Evolutionary conservation across 495 filamentous ascomycete species (phyloP), one percentile per base, ranked within the genome.

Genomic region (Cercophora scortea): DNA sequence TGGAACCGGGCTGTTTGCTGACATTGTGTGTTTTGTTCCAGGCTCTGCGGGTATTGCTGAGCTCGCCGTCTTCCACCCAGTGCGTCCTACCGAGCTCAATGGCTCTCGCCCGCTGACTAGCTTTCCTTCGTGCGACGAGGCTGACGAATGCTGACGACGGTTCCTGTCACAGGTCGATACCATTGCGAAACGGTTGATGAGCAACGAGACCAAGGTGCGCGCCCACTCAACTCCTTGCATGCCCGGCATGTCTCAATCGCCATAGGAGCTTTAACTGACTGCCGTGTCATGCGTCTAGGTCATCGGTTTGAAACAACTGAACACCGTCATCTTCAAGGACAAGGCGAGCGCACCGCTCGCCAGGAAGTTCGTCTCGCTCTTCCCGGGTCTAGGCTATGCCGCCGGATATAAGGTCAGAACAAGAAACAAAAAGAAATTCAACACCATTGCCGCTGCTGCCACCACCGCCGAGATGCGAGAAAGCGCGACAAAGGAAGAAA

Each of bases 111-210:
- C 8, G n/a, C 15, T 19, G 42, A 9, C 42, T 8, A 51, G 51
- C 55, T 2, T 9, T 17, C 51, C 41, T 48, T 16, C 7, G 12
- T 15, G 42, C 10, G 49, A 15, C 9, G 38, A 36, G 12, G 12
- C 11, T n/a, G 11, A 43, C 13, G 10, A 15, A 41, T n/a, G 36
- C 46, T 49, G 32, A 52, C 44, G 17, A 18, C 19, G 18, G 38
- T 45, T 61, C n/a, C 25, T 12, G n/a, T n/a, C 8, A 61, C 65
- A 93, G 89, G 89, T 99, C 70, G 93, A 99, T 70, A 99, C 93
- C 41, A 95, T 89, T 52, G 90, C 93, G 45, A 99, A 99, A 78
- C 88, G 93, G 44, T 83, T 99, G 72, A 99, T 99, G 93, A 95
- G 90, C 84, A 97, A 99, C 70, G 86, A 95, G 64, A 80, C 80